Percentiles rank a stretch among this genome's conserved stretches.
These are phyloP conservation scores for Prunus mume DNA, from an alignment of 306 rosid species.

Conservation along the genomic window DNA sequence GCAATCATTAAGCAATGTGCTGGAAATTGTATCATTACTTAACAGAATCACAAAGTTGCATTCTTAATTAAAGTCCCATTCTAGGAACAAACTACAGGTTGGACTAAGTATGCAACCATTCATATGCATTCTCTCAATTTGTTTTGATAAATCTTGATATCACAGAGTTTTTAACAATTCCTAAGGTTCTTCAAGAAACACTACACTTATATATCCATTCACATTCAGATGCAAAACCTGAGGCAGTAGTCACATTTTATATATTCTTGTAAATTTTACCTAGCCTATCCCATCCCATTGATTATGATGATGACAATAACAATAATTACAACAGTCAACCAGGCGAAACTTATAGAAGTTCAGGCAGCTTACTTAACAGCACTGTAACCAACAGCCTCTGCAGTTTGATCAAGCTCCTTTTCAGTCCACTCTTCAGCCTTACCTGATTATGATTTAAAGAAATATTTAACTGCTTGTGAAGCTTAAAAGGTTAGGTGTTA, in stretches of 20 bases:
- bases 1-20: background rate
- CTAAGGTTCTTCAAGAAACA: background rate
- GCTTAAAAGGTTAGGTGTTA: constrained; percentile 14
- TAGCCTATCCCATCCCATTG: background rate
- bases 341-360: constrained; percentile 2
- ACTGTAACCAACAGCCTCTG: constrained; percentile 86
- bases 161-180: background rate
- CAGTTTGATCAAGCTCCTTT: constrained; percentile 72
- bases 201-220: background rate
- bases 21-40: too few species aligned
- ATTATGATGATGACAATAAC: background rate
- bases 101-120: background rate
- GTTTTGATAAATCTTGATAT: background rate
- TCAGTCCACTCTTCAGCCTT: constrained; percentile 64
- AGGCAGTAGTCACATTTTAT: background rate
- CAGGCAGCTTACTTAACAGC: constrained; percentile 82
- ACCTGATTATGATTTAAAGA: constrained; percentile 33
- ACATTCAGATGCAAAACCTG: background rate
- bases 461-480: constrained; percentile 10
- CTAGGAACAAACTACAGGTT: background rate
- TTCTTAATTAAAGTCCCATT: background rate
- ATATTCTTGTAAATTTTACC: background rate
- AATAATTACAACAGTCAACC: background rate
- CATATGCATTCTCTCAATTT: background rate
- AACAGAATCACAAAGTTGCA: background rate